phyloP scores from a whole-genome alignment of 179 eudicot genomes.

The Carnegiea gigantea region DNA sequence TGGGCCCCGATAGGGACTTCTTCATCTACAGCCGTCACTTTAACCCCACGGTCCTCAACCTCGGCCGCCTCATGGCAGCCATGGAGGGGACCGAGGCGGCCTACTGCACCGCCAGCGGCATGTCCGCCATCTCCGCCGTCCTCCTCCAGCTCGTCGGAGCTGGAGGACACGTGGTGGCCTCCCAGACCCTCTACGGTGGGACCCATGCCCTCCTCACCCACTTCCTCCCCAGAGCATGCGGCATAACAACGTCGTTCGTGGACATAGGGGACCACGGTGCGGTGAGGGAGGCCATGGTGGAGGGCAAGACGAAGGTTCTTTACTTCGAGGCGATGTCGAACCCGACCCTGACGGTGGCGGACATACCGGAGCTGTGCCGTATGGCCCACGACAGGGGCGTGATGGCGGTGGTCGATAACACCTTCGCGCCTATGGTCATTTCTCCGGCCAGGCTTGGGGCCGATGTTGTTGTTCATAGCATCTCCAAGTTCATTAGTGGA shows the following conservation, averaged over 20 bases:
- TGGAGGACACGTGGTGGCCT: conserved; percentile 82
- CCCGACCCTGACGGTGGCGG: conserved; percentile 81
- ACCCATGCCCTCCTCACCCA: conserved; percentile 83
- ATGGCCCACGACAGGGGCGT: conserved; percentile 75
- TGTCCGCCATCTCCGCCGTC: conserved; percentile 87
- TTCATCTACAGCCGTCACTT: conserved; percentile 94
- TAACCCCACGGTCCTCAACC: conserved; percentile 86
- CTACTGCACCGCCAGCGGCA: conserved; percentile 92
- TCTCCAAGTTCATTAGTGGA: conserved; percentile 90
- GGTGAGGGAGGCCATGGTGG: conserved; percentile 51
- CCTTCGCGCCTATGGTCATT: conserved; percentile 84
- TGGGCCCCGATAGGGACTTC: conserved; percentile 89
- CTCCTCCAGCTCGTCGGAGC: conserved; percentile 75
- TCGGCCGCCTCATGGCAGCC: conserved; percentile 90
- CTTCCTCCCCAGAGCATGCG: conserved; percentile 70
- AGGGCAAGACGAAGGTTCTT: conserved; percentile 65
- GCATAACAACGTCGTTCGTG: conserved; percentile 74
- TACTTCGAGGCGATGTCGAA: conserved; percentile 85
- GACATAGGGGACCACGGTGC: conserved; percentile 49
- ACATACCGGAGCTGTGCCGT: conserved; percentile 64
- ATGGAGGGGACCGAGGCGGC: conserved; percentile 94
- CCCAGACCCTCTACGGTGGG: conserved; percentile 75
- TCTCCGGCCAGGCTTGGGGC: conserved; percentile 94
- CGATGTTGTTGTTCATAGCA: conserved; percentile 89
- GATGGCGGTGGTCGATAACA: conserved; percentile 81